Evolutionary conservation across 108 stramenopile genomes (phyloP), one percentile per base, ranked within the genome.

Genomic region (Ochromonas danica): DNA sequence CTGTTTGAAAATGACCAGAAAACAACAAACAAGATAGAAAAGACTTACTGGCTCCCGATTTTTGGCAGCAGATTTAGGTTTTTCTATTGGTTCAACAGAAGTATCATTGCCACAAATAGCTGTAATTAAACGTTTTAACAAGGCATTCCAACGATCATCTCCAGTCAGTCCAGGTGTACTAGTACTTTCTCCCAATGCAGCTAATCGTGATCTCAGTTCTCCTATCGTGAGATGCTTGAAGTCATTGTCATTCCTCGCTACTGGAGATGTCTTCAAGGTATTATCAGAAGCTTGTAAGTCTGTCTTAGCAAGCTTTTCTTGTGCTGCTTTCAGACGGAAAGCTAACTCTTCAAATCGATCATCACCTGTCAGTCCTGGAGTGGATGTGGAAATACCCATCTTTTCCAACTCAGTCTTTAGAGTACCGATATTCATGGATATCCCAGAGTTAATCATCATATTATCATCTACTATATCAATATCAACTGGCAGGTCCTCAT

Each of bases 331-430:
- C n/a, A n/a, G n/a, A n/a, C n/a, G n/a, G n/a, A n/a, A n/a, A n/a
- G n/a, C n/a, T 14, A 70, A 22, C 67, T 70, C 67, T 70, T 70
- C 67, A 40, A 14, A 42, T 75, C 72, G 43, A 57, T 75, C 45
- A 6, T 75, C 72, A 75, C 72, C 72, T 36, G 43, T 36, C 22
- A 75, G 35, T 6, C 72, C 72, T 35, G 72, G 72, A 57, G 72
- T 75, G 10, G 40, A 17, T 6, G 72, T 75, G 72, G 27, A 28
- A 30, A 75, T 60, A 31, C 72, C 72, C 51, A 75, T 35, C 38
- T 45, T 51, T 51, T 51, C 45, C 22, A 51, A 22, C 14, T 51
- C 22, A 14, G 6, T 51, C 45, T 51, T 51, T 22, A 51, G 22
- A 51, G 6, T 22, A 51, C 45, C 22, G 6, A 51, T 51, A 51